Conservation (phyloP, 2,329 filamentous ascomycete genomes). For the Monilinia fructicola region DNA sequence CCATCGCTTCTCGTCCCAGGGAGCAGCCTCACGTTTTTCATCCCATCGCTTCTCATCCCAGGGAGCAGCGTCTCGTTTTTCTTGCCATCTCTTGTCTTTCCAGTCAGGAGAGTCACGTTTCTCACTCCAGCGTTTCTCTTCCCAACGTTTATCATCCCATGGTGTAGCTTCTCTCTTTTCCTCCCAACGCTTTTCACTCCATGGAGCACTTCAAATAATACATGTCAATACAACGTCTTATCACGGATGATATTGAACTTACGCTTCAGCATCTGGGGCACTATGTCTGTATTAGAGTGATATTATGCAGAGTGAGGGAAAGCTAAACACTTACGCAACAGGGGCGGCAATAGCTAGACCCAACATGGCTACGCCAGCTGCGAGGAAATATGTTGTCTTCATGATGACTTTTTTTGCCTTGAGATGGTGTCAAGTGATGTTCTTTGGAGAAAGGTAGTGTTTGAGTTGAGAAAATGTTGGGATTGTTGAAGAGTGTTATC, state of each 20-base stretch:
- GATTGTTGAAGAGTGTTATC: not conserved
- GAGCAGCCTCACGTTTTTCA: too few relatives aligned
- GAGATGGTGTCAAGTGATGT: not conserved
- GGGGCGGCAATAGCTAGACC: constrained; percentile 10
- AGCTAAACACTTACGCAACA: not conserved
- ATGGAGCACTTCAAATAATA: not conserved
- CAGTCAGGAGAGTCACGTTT: not conserved
- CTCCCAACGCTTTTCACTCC: constrained; percentile 6
- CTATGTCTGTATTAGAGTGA: constrained; percentile 9
- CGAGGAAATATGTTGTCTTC: constrained; percentile 10
- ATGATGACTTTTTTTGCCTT: not conserved
- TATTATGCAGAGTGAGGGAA: not conserved
- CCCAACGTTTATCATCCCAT: constrained; percentile 9
- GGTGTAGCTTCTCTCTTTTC: not conserved
- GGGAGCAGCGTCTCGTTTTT: not conserved
- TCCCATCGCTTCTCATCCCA: not conserved
- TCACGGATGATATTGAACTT: not conserved
- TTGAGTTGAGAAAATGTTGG: not conserved
- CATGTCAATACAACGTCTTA: not conserved
- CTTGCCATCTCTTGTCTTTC: constrained; percentile 1
- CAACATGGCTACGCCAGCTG: constrained; percentile 6
- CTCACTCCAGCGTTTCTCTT: not conserved
- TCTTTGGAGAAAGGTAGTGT: not conserved
- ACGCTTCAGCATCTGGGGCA: constrained; percentile 13
- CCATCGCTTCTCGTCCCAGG: constrained; percentile 10